phyloP scores from a whole-genome alignment of 495 filamentous ascomycete species.

The Parmelia sp. region DNA sequence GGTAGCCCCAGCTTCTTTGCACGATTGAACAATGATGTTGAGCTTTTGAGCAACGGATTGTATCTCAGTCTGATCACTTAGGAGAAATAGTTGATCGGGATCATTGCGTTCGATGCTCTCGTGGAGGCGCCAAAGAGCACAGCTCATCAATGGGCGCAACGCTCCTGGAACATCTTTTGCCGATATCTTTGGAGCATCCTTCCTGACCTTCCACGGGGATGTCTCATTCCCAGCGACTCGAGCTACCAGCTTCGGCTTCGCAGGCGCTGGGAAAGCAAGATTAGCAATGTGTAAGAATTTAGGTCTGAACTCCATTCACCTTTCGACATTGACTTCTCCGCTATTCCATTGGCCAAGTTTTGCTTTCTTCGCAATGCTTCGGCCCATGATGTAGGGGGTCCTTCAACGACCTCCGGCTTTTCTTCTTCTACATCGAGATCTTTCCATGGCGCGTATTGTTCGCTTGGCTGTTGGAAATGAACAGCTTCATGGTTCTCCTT shows the following conservation, averaged over 20 bases:
- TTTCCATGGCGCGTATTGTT: constrained; percentile 28
- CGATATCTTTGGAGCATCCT: constrained; percentile 23
- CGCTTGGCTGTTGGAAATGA: constrained; percentile 19
- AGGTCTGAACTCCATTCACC: constrained; percentile 12
- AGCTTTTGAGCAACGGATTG: constrained; percentile 21
- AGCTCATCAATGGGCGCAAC: constrained; percentile 23
- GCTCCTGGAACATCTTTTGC: constrained; percentile 22
- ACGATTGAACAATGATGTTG: constrained; percentile 15
- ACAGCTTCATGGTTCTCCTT: constrained; percentile 22
- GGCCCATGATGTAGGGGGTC: constrained; percentile 22
- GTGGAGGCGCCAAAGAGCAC: constrained; percentile 25
- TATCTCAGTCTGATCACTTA: constrained; percentile 19
- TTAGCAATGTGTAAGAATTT: constrained; percentile 1
- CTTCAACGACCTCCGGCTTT: constrained; percentile 14
- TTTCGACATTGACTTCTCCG: constrained; percentile 13
- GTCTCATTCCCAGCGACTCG: constrained; percentile 12
- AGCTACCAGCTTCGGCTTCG: constrained; percentile 26
- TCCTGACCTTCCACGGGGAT: constrained; percentile 27
- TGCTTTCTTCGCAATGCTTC: constrained; percentile 25
- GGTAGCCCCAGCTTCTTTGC: constrained; percentile 1
- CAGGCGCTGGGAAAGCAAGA: constrained; percentile 14
- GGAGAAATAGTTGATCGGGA: constrained; percentile 19
- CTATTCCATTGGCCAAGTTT: constrained; percentile 16
- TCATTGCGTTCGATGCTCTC: constrained; percentile 25
- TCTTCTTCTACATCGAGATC: constrained; percentile 24